Conservation (phyloP, 2,329 filamentous ascomycete species). For the Zopfia rhizophila region DNA sequence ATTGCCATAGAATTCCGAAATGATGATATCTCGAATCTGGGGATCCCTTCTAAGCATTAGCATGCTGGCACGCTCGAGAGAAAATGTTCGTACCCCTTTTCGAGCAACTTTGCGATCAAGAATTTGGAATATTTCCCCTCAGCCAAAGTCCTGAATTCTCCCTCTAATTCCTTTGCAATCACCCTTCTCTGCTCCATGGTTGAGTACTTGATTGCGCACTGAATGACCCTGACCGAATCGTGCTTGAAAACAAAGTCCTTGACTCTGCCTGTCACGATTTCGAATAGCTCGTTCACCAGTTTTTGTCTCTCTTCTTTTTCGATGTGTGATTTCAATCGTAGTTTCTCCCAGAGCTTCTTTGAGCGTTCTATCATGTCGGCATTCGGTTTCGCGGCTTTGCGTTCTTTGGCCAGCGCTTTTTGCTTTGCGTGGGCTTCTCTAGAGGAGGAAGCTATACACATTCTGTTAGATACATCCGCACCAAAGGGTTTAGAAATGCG, state of each 20-base stretch:
- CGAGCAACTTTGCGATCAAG: constrained; percentile 91
- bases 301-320: constrained; percentile 82
- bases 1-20: constrained; percentile 94
- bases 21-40: constrained; percentile 86
- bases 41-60: constrained; percentile 73
- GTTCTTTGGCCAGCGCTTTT: constrained; percentile 85
- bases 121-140: constrained; percentile 99
- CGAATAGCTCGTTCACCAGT: constrained; percentile 88
- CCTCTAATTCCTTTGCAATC: constrained; percentile 87
- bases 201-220: constrained; percentile 96
- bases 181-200: constrained; percentile 83
- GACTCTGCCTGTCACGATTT: constrained; percentile 88
- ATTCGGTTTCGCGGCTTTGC: constrained; percentile 91
- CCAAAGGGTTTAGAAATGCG: background rate
- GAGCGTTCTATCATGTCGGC: constrained; percentile 87
- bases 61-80: constrained; percentile 8
- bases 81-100: constrained; percentile 68
- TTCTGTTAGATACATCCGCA: constrained; percentile 28
- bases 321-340: constrained; percentile 93
- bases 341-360: constrained; percentile 96
- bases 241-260: constrained; percentile 99
- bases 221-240: constrained; percentile 94
- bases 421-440: constrained; percentile 94
- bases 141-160: constrained; percentile 83
- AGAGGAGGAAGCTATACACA: constrained; percentile 70